These are phyloP conservation scores for Uromyces viciae-fabae DNA, from an alignment of 1,284 basidiomycete species.

Conservation along the genomic window DNA sequence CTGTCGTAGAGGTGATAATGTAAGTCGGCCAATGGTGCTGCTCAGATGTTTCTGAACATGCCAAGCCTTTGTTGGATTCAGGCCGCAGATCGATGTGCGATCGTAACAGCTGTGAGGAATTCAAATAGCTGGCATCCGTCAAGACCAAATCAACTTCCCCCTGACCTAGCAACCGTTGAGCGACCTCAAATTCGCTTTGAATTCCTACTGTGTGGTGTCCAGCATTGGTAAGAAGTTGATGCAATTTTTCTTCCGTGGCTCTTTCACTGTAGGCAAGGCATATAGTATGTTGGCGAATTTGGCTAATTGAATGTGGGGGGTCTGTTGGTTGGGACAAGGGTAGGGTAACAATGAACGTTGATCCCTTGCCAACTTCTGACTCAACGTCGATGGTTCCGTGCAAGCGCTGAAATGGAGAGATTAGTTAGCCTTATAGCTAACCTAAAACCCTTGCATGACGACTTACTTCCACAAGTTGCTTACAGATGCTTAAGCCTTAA, in stretches of 20 bases:
- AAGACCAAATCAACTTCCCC: conserved; percentile 29
- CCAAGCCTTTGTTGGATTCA: background rate
- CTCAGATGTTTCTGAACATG: background rate
- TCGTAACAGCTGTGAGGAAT: background rate
- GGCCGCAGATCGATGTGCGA: background rate
- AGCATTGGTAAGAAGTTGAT: conserved; percentile 3
- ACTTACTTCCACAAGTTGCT: conserved; percentile 43
- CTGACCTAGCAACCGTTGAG: background rate
- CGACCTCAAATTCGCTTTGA: conserved; percentile 7
- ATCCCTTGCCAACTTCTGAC: conserved; percentile 30
- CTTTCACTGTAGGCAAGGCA: conserved; percentile 32
- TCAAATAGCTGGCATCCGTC: conserved; percentile 2
- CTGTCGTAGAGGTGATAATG: conserved; percentile 10
- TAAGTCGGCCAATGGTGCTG: conserved; percentile 5
- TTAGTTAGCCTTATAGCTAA: background rate
- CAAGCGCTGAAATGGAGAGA: background rate
- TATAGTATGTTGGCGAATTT: background rate
- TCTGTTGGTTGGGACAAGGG: background rate
- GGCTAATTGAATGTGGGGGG: background rate
- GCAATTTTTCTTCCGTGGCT: conserved; percentile 7
- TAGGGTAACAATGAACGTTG: conserved; percentile 26
- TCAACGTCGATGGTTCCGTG: conserved; percentile 33
- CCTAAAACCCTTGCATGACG: background rate
- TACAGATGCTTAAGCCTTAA: conserved; percentile 40
- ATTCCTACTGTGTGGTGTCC: conserved; percentile 21